Base-by-base conservation (phyloP, 2,329 filamentous ascomycete species). In the Trichoderma sp. region DNA sequence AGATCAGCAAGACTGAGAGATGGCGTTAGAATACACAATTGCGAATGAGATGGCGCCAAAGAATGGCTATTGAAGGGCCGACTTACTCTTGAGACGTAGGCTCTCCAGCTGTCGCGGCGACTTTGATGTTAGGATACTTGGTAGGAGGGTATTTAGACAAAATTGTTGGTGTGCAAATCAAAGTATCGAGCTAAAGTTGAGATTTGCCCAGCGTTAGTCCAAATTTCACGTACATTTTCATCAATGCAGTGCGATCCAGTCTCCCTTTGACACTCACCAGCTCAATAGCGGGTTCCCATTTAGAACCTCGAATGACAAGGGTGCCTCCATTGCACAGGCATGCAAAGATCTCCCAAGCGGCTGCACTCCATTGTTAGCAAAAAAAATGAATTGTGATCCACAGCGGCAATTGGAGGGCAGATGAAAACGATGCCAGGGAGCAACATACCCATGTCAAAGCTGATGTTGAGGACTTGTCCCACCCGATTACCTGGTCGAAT, bases 291-390 rank as follows among this genome's bases (percentile, higher is more conserved):
- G 79, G 76, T 49, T 81, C 76, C 86, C 85, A 87, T 56, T 80
- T 76, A 2, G 83, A 81, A 2, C 83, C 84, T 55, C 86, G 79
- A 52, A 87, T 78, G 56, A 86, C 78, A 55, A 88, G 77, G 4
- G 85, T 87, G 5, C 86, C 86, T 24, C 86, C 86, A 59, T 88
- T 88, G 77, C 85, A 85, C 28, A 88, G 76, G 63, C 82, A 84
- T 1, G 81, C 82, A 10, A 89, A 81, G n/a, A 88, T 85, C 71
- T 89, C 86, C 86, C 87, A 89, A 14, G 86, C 86, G 26, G 84
- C 86, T 87, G 67, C 4, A 5, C n/a, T 66, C 21, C 30, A 60
- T 37, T 43, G 68, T 70, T 58, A 74, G 71, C 55, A 59, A 55
- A 28, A 34, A 59, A 55, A 28, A 34, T 32, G 51, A 30, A 34